Evolutionary conservation across 148 eudicot genomes (phyloP).

Genomic region (Chenopodium quinoa): DNA sequence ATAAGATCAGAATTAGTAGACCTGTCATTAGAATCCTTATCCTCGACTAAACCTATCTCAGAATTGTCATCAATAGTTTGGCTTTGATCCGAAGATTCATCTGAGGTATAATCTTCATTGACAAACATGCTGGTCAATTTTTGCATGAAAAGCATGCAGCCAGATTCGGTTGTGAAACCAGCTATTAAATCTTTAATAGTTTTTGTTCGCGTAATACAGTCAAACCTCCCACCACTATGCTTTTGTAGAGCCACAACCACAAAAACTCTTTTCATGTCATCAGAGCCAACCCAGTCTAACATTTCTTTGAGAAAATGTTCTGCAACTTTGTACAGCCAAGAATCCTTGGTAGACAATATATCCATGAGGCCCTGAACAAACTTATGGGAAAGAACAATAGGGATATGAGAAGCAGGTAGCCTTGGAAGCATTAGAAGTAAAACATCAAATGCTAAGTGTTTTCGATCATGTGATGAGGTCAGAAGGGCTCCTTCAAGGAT

Average conservation of each 20-base stretch:
- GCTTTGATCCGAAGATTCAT: slow-evolving; percentile 92
- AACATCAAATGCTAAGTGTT: slow-evolving; percentile 80
- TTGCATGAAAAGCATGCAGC: slow-evolving; percentile 74
- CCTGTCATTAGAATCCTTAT: slow-evolving; percentile 55
- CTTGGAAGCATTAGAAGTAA: slow-evolving; percentile 79
- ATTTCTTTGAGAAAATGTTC: slow-evolving; percentile 69
- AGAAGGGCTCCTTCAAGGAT: slow-evolving; percentile 73
- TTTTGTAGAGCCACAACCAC: slow-evolving; percentile 82
- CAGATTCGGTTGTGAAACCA: slow-evolving; percentile 73
- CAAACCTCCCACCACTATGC: slow-evolving; percentile 89
- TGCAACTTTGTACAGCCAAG: slow-evolving; percentile 86
- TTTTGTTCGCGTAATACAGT: slow-evolving; percentile 64
- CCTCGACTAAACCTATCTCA: slow-evolving; percentile 70
- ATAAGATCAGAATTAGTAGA: slow-evolving; percentile 54
- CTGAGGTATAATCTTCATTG: slow-evolving; percentile 65
- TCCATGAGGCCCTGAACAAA: slow-evolving; percentile 87
- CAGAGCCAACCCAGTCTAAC: slow-evolving; percentile 60
- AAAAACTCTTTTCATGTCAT: slow-evolving; percentile 68
- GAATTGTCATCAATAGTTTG: slow-evolving; percentile 85
- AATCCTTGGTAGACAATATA: slow-evolving; percentile 65
- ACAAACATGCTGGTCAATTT: slow-evolving; percentile 72
- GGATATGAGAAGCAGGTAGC: slow-evolving; percentile 72
- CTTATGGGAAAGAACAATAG: slow-evolving; percentile 65
- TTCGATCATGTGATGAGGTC: slow-evolving; percentile 85
- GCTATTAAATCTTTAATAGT: slow-evolving; percentile 74